phyloP scores from a whole-genome alignment of 768 basidiomycete genomes.

The Leccinum rimulosum region DNA sequence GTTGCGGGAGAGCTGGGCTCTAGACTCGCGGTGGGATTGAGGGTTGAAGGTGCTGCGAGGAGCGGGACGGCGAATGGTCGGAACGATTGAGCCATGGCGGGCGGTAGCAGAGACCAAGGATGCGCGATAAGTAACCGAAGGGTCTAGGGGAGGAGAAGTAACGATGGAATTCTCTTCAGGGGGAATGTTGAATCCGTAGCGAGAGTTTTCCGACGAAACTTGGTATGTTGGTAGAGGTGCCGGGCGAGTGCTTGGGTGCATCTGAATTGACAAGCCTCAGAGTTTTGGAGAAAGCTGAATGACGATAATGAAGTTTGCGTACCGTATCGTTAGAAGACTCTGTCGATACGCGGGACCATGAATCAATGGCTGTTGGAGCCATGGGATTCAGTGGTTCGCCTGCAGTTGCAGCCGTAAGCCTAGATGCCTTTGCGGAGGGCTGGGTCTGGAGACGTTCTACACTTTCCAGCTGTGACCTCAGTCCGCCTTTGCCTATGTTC shows the following conservation, averaged over 20 bases:
- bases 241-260: background rate
- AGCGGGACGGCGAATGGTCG: too few species aligned
- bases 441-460: background rate
- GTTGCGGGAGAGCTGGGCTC: too few species aligned
- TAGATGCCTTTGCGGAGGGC: background rate
- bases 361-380: background rate
- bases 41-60: too few species aligned
- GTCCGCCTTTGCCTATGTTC: background rate
- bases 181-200: background rate
- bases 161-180: too few species aligned
- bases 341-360: background rate
- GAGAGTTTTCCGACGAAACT: background rate
- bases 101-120: too few species aligned
- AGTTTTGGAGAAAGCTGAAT: too few species aligned
- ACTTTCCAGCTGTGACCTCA: background rate
- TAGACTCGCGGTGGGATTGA: too few species aligned
- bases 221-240: background rate
- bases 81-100: too few species aligned
- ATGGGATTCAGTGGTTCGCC: background rate
- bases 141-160: too few species aligned
- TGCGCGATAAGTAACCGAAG: too few species aligned
- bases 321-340: background rate
- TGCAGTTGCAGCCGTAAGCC: background rate
- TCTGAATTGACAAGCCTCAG: background rate
- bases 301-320: background rate